Conservation (phyloP, 257 asterid species). For the Dorcoceras hygrometricum region DNA sequence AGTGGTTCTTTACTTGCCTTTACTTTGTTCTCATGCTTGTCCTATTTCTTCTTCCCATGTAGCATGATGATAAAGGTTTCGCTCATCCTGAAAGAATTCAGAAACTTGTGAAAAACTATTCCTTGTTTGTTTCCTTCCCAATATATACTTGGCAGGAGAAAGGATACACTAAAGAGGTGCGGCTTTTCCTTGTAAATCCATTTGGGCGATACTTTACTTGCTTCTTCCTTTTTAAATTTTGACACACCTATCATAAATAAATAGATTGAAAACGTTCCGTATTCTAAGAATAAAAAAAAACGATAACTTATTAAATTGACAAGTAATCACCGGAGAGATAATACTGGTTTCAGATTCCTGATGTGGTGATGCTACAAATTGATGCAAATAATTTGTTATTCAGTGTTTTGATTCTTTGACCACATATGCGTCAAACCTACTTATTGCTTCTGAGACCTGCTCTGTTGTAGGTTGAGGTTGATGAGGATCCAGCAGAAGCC, state of each 20-base stretch:
- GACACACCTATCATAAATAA: not conserved
- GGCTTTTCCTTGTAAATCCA: not conserved
- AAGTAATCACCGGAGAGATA: not conserved
- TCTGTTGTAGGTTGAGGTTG: constrained; percentile 79
- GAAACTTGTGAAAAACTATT: constrained; percentile 89
- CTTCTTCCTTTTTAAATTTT: constrained; percentile 4
- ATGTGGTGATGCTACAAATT: not conserved
- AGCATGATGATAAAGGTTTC: constrained; percentile 91
- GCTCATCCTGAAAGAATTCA: constrained; percentile 93
- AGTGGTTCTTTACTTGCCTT: not conserved
- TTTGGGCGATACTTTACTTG: constrained; percentile 10
- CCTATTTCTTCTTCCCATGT: constrained; percentile 21
- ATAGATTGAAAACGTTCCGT: not conserved
- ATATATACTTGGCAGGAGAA: constrained; percentile 99
- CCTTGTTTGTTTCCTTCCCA: constrained; percentile 95
- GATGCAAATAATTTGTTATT: constrained; percentile 3
- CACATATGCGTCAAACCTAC: constrained; percentile 5
- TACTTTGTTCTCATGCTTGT: constrained; percentile 14
- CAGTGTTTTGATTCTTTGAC: not conserved
- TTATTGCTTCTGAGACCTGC: constrained; percentile 17
- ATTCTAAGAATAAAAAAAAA: not conserved
- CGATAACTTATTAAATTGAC: not conserved
- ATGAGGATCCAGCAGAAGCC: constrained; percentile 79
- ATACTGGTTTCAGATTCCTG: not conserved
- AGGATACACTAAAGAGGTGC: constrained; percentile 93